These are phyloP conservation scores for Dorcoceras hygrometricum DNA, from an alignment of 257 asterid genomes.

Conservation along the genomic window DNA sequence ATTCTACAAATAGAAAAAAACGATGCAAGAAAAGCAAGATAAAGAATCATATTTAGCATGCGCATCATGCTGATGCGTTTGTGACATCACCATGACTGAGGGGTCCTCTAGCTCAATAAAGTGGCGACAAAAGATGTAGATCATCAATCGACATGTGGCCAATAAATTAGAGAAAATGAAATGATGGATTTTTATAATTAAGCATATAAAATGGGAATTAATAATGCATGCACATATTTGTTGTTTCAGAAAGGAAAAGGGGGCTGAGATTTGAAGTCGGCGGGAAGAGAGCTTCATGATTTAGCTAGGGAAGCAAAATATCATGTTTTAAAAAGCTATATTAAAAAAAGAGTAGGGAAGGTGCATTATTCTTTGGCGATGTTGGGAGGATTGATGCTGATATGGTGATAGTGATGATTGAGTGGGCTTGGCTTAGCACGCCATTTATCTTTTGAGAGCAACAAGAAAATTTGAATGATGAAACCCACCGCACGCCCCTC, in stretches of 20 bases:
- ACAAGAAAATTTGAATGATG: slow-evolving; percentile 38
- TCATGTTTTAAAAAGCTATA: too few relatives aligned
- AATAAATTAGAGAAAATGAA: slow-evolving; percentile 16
- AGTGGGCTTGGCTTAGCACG: slow-evolving; percentile 47
- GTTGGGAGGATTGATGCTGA: slow-evolving; percentile 32
- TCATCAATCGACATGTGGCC: slow-evolving; percentile 34
- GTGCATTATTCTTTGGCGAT: not conserved
- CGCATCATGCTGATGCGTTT: not conserved
- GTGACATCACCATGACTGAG: not conserved
- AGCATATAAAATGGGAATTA: not conserved
- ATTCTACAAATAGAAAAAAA: too few relatives aligned
- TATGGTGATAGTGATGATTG: slow-evolving; percentile 54
- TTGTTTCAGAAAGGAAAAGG: not conserved
- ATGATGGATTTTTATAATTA: not conserved
- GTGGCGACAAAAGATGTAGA: slow-evolving; percentile 16
- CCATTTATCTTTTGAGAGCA: slow-evolving; percentile 35
- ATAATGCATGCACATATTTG: not conserved
- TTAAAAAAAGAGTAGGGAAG: too few relatives aligned
- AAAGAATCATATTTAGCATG: too few relatives aligned
- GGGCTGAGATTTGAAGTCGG: not conserved
- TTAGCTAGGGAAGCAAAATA: too few relatives aligned
- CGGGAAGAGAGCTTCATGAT: not conserved
- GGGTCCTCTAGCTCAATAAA: slow-evolving; percentile 19
- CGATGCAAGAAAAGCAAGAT: too few relatives aligned
- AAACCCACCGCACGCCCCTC: slow-evolving; percentile 43